Evolutionary conservation across 305 asterid species (phyloP), one percentile per base, ranked within the genome.

Genomic region (Monarda citriodora): DNA sequence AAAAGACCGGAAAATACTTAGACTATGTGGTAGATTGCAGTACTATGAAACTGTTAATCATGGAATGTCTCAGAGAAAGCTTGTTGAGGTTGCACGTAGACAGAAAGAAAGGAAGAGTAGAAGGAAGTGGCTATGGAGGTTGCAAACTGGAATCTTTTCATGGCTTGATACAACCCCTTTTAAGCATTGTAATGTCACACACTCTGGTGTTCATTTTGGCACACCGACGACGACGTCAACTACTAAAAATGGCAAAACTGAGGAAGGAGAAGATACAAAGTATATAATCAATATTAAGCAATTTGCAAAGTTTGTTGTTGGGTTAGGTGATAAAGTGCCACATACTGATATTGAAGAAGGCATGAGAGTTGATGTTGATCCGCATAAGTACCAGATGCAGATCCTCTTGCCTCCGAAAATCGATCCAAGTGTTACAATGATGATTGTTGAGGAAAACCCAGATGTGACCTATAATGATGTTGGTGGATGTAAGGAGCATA

Each of bases 361-460:
- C 80, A 92, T 92, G 96, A 81, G 98, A 44, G 97, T 92, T 9
- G 97, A 97, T 40, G 99, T 93, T 67, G 99, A 93, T 77, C 82
- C 96, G 61, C 89, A 85, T 54, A 93, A 93, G 63, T 93, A 89
- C 73, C 99, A 93, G 74, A 93, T 93, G 68, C 99, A 93, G 83
- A 93, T 93, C 58, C 99, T 96, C 8, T 74, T 93, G 83, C 99
- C 99, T 17, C 99, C 99, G 7, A 89, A 89, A 77, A 93, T 93
- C 72, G 99, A 93, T 77, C 99, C 99, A 60, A 93, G 96, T 66
- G 97, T 93, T 42, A 93, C 99, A 58, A 93, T 93, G 99, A 93
- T 93, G 99, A 93, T 96, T 13, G 99, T 93, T 51, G 99, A 93
- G 74, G 97, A 93, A 79, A 93, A 93, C 63, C 99, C 99, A n/a